Conservation (phyloP, 176 grass and related monocot genomes). For the Miscanthus lutarioriparius region DNA sequence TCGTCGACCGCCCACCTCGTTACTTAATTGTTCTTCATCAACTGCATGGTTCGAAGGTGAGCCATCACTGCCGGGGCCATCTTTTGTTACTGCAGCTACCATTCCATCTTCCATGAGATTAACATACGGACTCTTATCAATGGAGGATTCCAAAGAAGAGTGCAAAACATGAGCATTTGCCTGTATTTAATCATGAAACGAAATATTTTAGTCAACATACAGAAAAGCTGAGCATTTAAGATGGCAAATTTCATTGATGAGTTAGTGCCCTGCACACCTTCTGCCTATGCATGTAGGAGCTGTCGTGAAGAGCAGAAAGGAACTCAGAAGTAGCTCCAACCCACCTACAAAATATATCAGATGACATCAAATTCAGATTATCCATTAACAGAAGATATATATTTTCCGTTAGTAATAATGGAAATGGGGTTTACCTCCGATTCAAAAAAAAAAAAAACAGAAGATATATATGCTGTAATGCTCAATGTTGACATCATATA, state of each 20-base stretch:
- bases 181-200: slow-evolving; percentile 46
- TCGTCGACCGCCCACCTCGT: not conserved
- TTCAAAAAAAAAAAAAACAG: no score
- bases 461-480: not conserved
- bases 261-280: slow-evolving; percentile 44
- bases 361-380: not conserved
- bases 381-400: not conserved
- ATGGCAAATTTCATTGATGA: slow-evolving; percentile 28
- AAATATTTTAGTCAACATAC: slow-evolving; percentile 6
- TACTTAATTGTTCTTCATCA: slow-evolving; percentile 37
- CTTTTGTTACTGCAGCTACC: slow-evolving; percentile 60
- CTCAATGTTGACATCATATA: slow-evolving; percentile 3
- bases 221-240: not conserved
- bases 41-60: slow-evolving; percentile 13
- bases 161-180: slow-evolving; percentile 47
- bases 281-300: slow-evolving; percentile 69
- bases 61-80: slow-evolving; percentile 2
- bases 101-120: slow-evolving; percentile 83
- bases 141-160: slow-evolving; percentile 73
- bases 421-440: no score
- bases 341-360: slow-evolving; percentile 72
- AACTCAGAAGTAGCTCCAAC: slow-evolving; percentile 74
- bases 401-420: no score
- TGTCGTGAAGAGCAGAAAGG: slow-evolving; percentile 67
- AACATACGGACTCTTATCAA: slow-evolving; percentile 84